Evolutionary conservation across 345 rosid species (phyloP), one percentile per base, ranked within the genome.

Genomic region (Hirschfeldia incana): DNA sequence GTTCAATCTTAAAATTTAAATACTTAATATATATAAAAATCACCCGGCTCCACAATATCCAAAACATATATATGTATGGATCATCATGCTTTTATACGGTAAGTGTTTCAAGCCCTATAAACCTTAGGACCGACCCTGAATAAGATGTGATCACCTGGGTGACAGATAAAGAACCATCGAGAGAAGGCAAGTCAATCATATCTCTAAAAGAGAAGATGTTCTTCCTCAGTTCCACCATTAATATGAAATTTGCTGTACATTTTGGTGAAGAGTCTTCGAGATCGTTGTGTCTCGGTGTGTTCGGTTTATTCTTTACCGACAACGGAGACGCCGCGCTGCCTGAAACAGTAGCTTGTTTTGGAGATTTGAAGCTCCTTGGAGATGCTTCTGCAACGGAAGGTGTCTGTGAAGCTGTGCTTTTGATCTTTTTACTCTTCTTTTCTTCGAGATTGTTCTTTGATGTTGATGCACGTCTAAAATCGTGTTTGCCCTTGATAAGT

Each of bases 151-250:
- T 67, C 80, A 92, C 97, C 85, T 89, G 83, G 13, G 78, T 69
- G 9, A 88, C 85, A 21, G 90, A 80, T 36, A 72, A 36, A 17
- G 92, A 87, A 62, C 82, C 75, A 73, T 79, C 86, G 63, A 82
- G 80, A 69, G 89, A 81, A 57, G 94, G 98, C 42, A 93, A 83
- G 64, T 91, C 97, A 77, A 91, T 79, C 78, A 86, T 78, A 69
- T 93, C 94, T 64, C 98, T 84, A 33, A 93, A 93, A 49, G 74
- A 68, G 46, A 81, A 76, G 12, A 91, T 90, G 82, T 90, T 91
- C 76, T 88, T 85, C 73, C 87, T 86, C 3, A 93, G 85, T 21
- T 90, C 92, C 86, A 88, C 83, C 88, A 88, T 88, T 80, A 85
- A 63, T 49, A 80, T 75, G 74, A 85, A 80, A 51, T 88, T 82